phyloP scores from a whole-genome alignment of 441 rosid genomes.

The Lepidium campestre region DNA sequence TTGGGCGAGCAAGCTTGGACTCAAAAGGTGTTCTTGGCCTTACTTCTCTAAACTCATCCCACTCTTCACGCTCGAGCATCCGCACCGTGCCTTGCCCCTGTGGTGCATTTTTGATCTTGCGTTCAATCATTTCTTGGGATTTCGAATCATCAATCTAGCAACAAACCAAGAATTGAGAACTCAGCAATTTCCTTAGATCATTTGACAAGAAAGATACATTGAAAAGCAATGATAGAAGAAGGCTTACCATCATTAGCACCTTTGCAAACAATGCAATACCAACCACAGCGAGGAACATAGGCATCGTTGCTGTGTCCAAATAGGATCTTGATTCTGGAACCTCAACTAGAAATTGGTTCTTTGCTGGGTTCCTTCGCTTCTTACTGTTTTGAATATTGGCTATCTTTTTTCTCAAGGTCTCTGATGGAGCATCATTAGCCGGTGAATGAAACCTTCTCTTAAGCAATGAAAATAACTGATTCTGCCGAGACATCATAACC shows the following conservation, averaged over 20 bases:
- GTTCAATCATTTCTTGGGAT: constrained; percentile 85
- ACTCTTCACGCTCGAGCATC: constrained; percentile 82
- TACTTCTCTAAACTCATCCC: constrained; percentile 80
- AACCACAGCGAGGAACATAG: constrained; percentile 67
- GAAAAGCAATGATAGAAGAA: neutral
- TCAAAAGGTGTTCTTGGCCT: constrained; percentile 97
- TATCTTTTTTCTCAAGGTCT: constrained; percentile 52
- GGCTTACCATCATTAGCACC: constrained; percentile 81
- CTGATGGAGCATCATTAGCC: constrained; percentile 48
- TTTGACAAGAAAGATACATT: neutral
- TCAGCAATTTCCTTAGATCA: neutral
- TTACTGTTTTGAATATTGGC: constrained; percentile 49
- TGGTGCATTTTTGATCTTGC: constrained; percentile 79
- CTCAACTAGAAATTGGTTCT: constrained; percentile 63
- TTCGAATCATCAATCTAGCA: constrained; percentile 69
- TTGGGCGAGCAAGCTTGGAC: constrained; percentile 90
- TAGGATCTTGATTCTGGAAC: constrained; percentile 65
- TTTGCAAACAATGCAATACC: constrained; percentile 72
- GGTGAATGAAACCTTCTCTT: constrained; percentile 41
- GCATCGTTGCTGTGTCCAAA: constrained; percentile 76
- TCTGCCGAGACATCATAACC: constrained; percentile 39
- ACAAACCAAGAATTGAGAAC: neutral
- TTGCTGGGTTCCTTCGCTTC: constrained; percentile 46
- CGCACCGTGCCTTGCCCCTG: constrained; percentile 71
- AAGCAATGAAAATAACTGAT: constrained; percentile 24